These are phyloP conservation scores for Coemansia nantahalensis DNA, from an alignment of 192 early-diverging fungal genomes.

Conservation along the genomic window DNA sequence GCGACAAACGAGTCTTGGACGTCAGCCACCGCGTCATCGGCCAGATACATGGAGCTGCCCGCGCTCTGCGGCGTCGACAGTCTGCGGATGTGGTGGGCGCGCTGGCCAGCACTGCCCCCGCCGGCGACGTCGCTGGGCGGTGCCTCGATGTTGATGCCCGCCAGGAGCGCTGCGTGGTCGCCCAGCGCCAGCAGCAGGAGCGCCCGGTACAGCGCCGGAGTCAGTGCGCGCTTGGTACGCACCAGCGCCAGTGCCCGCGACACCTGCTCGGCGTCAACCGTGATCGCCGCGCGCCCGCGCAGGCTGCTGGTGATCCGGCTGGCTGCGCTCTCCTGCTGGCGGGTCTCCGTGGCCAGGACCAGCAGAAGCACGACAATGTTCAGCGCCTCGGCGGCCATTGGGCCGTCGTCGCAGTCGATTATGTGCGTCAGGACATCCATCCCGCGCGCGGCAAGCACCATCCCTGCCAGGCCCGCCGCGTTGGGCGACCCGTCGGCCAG, in stretches of 20 bases:
- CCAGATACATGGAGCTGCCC: conserved; percentile 4
- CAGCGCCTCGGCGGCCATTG: conserved; percentile 31
- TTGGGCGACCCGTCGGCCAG: conserved; percentile 41
- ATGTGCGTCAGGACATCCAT: conserved; percentile 35
- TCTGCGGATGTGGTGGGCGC: conserved; percentile 23
- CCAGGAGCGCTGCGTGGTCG: conserved; percentile 34
- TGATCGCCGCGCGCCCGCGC: conserved; percentile 19
- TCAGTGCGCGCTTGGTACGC: conserved; percentile 32
- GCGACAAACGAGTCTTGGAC: conserved; percentile 23
- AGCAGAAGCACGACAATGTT: conserved; percentile 42
- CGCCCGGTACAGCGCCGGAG: conserved; percentile 32
- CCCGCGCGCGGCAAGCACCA: conserved; percentile 19
- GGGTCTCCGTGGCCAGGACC: conserved; percentile 17
- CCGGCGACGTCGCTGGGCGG: not conserved
- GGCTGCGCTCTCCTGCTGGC: conserved; percentile 28
- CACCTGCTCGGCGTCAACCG: conserved; percentile 18
- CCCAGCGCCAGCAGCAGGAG: conserved; percentile 25
- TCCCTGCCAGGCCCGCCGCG: conserved; percentile 22
- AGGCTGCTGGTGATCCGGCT: conserved; percentile 43
- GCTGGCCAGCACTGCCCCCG: not conserved
- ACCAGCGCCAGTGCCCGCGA: conserved; percentile 24
- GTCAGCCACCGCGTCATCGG: conserved; percentile 1
- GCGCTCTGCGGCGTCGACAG: conserved; percentile 12
- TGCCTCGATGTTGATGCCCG: conserved; percentile 33
- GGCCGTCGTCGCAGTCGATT: conserved; percentile 42